Conservation (phyloP, 2,329 filamentous ascomycete species). For the Penicillium sp. region DNA sequence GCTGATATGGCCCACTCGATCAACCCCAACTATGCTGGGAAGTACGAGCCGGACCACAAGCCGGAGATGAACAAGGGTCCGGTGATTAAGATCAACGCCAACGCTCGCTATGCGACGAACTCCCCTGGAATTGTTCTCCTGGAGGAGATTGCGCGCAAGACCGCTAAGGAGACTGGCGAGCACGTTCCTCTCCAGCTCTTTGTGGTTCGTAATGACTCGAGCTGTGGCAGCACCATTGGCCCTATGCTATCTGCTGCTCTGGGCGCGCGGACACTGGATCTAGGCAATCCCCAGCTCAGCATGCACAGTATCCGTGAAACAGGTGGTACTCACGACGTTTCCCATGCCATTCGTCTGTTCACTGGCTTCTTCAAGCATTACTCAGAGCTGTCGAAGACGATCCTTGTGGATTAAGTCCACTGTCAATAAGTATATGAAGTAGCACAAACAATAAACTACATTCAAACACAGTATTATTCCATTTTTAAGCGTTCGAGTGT, state of each 20-base stretch:
- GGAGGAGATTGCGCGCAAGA: slow-evolving; percentile 74
- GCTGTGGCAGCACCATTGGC: slow-evolving; percentile 93
- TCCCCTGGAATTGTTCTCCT: slow-evolving; percentile 89
- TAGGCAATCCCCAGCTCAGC: slow-evolving; percentile 89
- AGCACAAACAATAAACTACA: background rate
- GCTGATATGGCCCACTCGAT: slow-evolving; percentile 98
- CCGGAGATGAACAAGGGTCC: slow-evolving; percentile 96
- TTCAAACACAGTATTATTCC: background rate
- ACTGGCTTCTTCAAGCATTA: slow-evolving; percentile 83
- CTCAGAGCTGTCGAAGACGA: slow-evolving; percentile 75
- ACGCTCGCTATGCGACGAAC: slow-evolving; percentile 95
- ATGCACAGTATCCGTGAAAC: slow-evolving; percentile 98
- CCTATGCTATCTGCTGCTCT: slow-evolving; percentile 90
- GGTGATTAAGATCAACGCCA: slow-evolving; percentile 97
- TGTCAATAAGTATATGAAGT: background rate
- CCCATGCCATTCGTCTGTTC: slow-evolving; percentile 81
- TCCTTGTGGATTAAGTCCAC: slow-evolving; percentile 67
- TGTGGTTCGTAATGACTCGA: slow-evolving; percentile 91
- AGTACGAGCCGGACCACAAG: slow-evolving; percentile 87
- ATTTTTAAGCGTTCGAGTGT: background rate
- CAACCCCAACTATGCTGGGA: slow-evolving; percentile 88
- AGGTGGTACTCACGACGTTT: slow-evolving; percentile 81
- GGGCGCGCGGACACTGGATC: slow-evolving; percentile 82
- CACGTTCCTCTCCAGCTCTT: slow-evolving; percentile 91
- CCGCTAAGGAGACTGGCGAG: slow-evolving; percentile 52